Evolutionary conservation across 495 filamentous ascomycete species (phyloP).

Genomic region (Amniculicola lignicola): DNA sequence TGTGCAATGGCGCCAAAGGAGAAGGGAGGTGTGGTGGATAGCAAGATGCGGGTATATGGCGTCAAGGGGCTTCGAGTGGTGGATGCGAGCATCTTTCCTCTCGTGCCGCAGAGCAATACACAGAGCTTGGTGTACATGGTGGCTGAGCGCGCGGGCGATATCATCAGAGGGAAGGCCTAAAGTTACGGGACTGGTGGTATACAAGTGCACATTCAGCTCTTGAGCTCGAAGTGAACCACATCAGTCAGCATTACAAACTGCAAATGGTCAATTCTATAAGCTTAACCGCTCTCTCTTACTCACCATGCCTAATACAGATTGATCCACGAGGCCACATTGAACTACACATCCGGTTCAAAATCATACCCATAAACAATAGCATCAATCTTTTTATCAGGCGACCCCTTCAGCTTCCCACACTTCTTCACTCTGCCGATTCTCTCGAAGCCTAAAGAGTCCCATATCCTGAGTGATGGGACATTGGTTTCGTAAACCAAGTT

Average conservation of each 20-base stretch:
- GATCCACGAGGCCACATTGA: too few species aligned
- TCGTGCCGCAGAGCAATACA: slow-evolving; percentile 18
- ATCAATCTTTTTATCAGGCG: neutral
- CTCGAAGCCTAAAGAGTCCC: neutral
- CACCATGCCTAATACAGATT: too few species aligned
- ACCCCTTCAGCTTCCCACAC: neutral
- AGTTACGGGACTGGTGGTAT: too few species aligned
- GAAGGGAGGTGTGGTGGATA: slow-evolving; percentile 27
- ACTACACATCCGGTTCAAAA: too few species aligned
- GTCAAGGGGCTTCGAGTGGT: slow-evolving; percentile 28
- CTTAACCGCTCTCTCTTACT: too few species aligned
- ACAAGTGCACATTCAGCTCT: too few species aligned
- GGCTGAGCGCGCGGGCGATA: slow-evolving; percentile 26
- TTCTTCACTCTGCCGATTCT: neutral
- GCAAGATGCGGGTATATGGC: slow-evolving; percentile 25
- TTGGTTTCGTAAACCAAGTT: neutral
- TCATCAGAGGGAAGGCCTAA: slow-evolving; percentile 18
- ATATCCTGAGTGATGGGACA: neutral
- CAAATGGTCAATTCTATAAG: too few species aligned
- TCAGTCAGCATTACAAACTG: too few species aligned
- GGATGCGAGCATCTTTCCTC: slow-evolving; percentile 30
- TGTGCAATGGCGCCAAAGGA: slow-evolving; percentile 31
- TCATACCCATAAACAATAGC: neutral
- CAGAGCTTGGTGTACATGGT: slow-evolving; percentile 23
- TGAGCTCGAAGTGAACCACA: too few species aligned